A percentile compares a stretch with the other conserved stretches of the same genome.
phyloP scores from a whole-genome alignment of 1,139 yeast genomes.

The Ogataea hybrid region DNA sequence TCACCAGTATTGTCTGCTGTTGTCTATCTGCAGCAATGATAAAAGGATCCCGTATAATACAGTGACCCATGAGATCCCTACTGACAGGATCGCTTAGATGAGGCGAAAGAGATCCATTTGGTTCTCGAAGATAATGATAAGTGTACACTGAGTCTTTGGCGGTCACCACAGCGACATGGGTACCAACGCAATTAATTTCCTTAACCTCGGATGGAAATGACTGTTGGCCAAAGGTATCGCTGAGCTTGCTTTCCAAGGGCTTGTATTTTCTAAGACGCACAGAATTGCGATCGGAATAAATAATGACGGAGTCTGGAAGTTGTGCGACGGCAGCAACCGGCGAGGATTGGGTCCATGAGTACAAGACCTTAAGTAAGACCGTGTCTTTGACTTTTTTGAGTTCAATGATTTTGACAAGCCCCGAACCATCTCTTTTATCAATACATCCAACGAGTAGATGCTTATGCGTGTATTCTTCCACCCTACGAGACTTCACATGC shows the following conservation, averaged over 20 bases:
- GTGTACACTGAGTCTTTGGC: constrained; percentile 37
- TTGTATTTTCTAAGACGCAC: constrained; percentile 42
- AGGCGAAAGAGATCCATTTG: constrained; percentile 26
- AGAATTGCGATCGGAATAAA: constrained; percentile 34
- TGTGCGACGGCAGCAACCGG: constrained; percentile 43
- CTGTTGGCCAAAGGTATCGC: constrained; percentile 28
- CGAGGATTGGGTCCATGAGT: constrained; percentile 37
- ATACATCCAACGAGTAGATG: constrained; percentile 44
- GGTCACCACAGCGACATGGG: constrained; percentile 36
- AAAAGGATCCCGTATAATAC: constrained; percentile 28
- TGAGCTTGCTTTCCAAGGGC: constrained; percentile 38
- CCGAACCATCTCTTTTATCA: constrained; percentile 24
- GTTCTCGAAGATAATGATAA: constrained; percentile 27
- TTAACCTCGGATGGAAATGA: constrained; percentile 41
- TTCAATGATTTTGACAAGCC: constrained; percentile 45
- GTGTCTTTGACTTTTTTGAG: constrained; percentile 30
- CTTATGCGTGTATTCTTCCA: constrained; percentile 17
- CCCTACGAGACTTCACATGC: constrained; percentile 38
- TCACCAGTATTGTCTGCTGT: constrained; percentile 39
- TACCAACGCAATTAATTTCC: constrained; percentile 32
- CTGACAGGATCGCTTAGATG: constrained; percentile 35
- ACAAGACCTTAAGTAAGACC: constrained; percentile 25
- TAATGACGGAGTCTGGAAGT: constrained; percentile 21
- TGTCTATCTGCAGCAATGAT: constrained; percentile 42
- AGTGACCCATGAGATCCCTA: constrained; percentile 41